Evolutionary conservation across 768 basidiomycete species (phyloP).

Genomic region (Boletus pseudo-olivaceus): DNA sequence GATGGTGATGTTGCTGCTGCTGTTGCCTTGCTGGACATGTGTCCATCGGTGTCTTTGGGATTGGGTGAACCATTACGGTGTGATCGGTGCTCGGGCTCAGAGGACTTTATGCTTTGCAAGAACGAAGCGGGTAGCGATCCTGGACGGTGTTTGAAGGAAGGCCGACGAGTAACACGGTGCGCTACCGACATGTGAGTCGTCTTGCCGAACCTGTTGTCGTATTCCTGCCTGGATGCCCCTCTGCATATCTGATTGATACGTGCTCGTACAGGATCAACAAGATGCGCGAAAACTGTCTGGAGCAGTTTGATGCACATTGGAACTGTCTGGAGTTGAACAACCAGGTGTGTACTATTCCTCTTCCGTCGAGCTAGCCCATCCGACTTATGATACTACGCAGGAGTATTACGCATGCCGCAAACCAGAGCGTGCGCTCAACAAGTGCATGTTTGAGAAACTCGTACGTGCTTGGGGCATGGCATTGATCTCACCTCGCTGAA

Average conservation of each 20-base stretch:
- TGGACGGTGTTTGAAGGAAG: constrained; percentile 92
- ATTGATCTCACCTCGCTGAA: background rate
- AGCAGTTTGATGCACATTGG: constrained; percentile 91
- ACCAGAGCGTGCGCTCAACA: constrained; percentile 82
- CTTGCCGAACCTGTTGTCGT: background rate
- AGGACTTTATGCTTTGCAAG: constrained; percentile 99
- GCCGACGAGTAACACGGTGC: constrained; percentile 92
- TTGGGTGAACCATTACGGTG: background rate
- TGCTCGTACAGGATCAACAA: constrained; percentile 67
- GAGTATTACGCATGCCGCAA: constrained; percentile 88
- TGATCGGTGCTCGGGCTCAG: constrained; percentile 34
- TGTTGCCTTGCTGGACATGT: background rate
- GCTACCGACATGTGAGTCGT: constrained; percentile 83
- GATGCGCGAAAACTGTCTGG: constrained; percentile 87
- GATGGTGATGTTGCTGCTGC: background rate
- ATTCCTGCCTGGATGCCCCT: background rate
- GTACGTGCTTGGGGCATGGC: constrained; percentile 45
- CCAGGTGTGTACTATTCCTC: constrained; percentile 61
- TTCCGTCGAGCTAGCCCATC: background rate
- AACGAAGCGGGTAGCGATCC: constrained; percentile 79
- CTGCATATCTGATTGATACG: background rate
- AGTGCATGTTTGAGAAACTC: constrained; percentile 95
- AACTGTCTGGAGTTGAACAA: constrained; percentile 91
- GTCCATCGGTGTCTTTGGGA: background rate
- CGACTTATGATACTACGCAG: constrained; percentile 37